These are phyloP conservation scores for Mycogone perniciosa DNA, from an alignment of 2,329 filamentous ascomycete species.

Conservation along the genomic window DNA sequence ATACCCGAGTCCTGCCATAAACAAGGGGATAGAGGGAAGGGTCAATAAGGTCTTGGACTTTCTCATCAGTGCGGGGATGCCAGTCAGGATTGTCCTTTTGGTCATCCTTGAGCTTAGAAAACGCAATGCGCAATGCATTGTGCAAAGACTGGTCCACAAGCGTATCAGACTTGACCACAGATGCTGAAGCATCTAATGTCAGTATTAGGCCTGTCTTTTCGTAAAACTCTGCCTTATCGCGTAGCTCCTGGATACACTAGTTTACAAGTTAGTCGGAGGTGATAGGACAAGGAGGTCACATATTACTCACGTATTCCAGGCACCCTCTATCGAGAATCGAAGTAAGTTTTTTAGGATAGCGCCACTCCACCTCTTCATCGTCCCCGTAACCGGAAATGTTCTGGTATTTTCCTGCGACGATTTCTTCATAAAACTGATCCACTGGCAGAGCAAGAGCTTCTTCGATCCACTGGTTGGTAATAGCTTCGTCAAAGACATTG, in stretches of 20 bases:
- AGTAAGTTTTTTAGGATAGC: too few relatives aligned
- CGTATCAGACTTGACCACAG: not conserved
- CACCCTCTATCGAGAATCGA: slow-evolving; percentile 17
- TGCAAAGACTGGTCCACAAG: not conserved
- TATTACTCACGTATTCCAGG: slow-evolving; percentile 26
- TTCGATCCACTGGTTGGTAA: slow-evolving; percentile 19
- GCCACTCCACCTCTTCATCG: not conserved
- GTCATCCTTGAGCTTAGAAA: not conserved
- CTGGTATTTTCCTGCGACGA: too few relatives aligned
- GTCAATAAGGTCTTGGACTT: slow-evolving; percentile 52
- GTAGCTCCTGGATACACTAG: slow-evolving; percentile 34
- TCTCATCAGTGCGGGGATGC: slow-evolving; percentile 46
- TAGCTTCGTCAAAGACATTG: slow-evolving; percentile 20
- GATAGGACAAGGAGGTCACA: not conserved
- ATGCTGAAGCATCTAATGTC: not conserved
- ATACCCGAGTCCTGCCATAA: slow-evolving; percentile 3
- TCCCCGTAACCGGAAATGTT: not conserved
- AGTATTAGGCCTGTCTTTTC: slow-evolving; percentile 29
- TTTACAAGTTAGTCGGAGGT: not conserved
- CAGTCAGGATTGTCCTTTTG: slow-evolving; percentile 34
- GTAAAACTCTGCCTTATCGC: slow-evolving; percentile 37
- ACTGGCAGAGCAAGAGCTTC: slow-evolving; percentile 9
- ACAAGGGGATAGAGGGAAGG: slow-evolving; percentile 11
- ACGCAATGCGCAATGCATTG: not conserved
- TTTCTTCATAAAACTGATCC: not conserved